Evolutionary conservation across 2,329 filamentous ascomycete species (phyloP).

Genomic region (Claviceps monticola): DNA sequence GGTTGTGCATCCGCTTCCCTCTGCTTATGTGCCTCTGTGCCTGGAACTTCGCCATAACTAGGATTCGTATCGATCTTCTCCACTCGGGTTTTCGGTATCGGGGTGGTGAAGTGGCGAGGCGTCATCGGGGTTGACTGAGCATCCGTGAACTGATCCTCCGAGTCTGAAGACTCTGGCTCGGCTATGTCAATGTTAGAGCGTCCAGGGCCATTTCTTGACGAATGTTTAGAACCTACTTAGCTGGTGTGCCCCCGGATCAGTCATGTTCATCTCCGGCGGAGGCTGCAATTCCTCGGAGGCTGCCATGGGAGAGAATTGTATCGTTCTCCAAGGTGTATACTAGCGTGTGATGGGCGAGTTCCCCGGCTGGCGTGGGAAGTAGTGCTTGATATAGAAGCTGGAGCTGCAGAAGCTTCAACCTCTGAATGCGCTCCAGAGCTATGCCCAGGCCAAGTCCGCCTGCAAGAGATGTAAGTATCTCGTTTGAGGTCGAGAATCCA

Average conservation of each 20-base stretch:
- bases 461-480: not conserved
- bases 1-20: slow-evolving; percentile 44
- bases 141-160: slow-evolving; percentile 57
- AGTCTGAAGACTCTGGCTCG: slow-evolving; percentile 40
- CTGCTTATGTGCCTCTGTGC: slow-evolving; percentile 42
- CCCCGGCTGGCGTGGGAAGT: not conserved
- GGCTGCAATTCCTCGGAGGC: slow-evolving; percentile 18
- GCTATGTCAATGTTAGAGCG: slow-evolving; percentile 16
- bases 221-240: slow-evolving; percentile 28
- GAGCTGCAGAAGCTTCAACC: not conserved
- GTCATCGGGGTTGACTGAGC: slow-evolving; percentile 40
- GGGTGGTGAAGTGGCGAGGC: slow-evolving; percentile 27
- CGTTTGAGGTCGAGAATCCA: too few relatives aligned
- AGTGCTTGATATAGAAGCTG: not conserved
- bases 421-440: not conserved
- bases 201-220: not conserved
- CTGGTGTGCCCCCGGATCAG: slow-evolving; percentile 47
- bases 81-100: slow-evolving; percentile 44
- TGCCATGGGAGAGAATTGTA: slow-evolving; percentile 13
- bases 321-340: not conserved
- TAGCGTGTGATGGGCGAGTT: not conserved
- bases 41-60: slow-evolving; percentile 46
- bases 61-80: slow-evolving; percentile 40
- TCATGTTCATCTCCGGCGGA: slow-evolving; percentile 19
- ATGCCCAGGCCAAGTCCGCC: not conserved